Conservation (phyloP, 2,329 filamentous ascomycete species). For the Colletotrichum orchidophilum region DNA sequence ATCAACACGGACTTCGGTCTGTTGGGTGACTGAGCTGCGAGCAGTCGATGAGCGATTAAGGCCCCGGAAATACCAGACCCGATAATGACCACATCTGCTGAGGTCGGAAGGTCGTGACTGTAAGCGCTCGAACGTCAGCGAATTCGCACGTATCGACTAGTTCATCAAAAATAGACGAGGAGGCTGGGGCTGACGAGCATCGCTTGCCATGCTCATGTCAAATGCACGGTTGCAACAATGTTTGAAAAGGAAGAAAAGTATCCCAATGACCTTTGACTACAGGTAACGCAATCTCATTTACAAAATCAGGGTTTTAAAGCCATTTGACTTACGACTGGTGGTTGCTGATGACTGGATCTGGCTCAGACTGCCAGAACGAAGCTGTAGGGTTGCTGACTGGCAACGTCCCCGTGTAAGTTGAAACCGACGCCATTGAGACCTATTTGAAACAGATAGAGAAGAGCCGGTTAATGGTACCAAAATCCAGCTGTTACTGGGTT, state of each 20-base stretch:
- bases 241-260: neutral
- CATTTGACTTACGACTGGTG: neutral
- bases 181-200: neutral
- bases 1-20: neutral
- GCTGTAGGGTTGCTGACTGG: neutral
- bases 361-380: neutral
- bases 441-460: too few species aligned
- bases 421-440: neutral
- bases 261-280: neutral
- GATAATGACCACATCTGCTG: neutral
- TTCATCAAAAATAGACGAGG: neutral
- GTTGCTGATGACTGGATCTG: neutral
- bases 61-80: neutral
- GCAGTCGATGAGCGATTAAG: neutral
- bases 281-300: neutral
- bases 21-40: neutral
- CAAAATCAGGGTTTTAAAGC: neutral
- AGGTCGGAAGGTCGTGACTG: accelerated
- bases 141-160: neutral
- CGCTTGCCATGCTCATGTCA: neutral
- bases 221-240: neutral
- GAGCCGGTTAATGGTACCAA: too few species aligned
- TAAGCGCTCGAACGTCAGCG: neutral
- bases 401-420: neutral
- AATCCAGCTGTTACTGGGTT: too few species aligned